phyloP scores from a whole-genome alignment of 2,329 filamentous ascomycete species.

The Blumeriella jaapii region DNA sequence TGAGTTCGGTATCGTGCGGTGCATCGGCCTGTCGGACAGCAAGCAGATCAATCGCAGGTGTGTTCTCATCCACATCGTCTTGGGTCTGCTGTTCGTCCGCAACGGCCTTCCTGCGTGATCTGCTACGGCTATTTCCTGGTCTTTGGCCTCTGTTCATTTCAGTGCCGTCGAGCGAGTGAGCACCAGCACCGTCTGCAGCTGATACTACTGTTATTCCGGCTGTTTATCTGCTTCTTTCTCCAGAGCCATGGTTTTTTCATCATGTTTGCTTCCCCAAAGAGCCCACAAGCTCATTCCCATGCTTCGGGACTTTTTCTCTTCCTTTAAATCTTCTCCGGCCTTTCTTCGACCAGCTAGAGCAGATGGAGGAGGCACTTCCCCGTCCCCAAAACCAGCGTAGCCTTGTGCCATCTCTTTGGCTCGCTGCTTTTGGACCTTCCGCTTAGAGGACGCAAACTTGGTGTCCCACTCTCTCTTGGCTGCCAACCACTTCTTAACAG shows the following conservation, averaged over 20 bases:
- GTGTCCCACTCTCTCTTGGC: conserved; percentile 63
- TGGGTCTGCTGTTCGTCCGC: conserved; percentile 39
- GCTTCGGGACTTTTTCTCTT: conserved; percentile 49
- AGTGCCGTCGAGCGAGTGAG: conserved; percentile 23
- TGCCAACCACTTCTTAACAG: conserved; percentile 73
- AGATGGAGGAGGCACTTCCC: conserved; percentile 71
- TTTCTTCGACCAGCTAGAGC: conserved; percentile 64
- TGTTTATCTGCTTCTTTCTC: conserved; percentile 40
- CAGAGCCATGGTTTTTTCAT: conserved; percentile 57
- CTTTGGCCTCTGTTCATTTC: conserved; percentile 7
- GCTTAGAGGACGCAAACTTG: conserved; percentile 58
- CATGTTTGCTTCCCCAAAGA: conserved; percentile 80
- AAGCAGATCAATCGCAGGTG: conserved; percentile 34
- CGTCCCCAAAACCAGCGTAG: conserved; percentile 56
- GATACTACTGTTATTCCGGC: conserved; percentile 27
- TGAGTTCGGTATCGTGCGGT: conserved; percentile 8
- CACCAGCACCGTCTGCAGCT: conserved; percentile 33
- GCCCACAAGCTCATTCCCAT: conserved; percentile 76
- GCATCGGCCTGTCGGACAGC: conserved; percentile 31
- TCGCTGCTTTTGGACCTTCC: conserved; percentile 60
- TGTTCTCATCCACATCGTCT: conserved; percentile 29
- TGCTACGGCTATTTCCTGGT: conserved; percentile 26
- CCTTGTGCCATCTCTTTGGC: conserved; percentile 62
- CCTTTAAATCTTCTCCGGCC: conserved; percentile 34
- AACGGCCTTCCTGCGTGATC: conserved; percentile 36